Evolutionary conservation across 441 rosid species (phyloP), one percentile per base, ranked within the genome.

Genomic region (Erodium moschatum): DNA sequence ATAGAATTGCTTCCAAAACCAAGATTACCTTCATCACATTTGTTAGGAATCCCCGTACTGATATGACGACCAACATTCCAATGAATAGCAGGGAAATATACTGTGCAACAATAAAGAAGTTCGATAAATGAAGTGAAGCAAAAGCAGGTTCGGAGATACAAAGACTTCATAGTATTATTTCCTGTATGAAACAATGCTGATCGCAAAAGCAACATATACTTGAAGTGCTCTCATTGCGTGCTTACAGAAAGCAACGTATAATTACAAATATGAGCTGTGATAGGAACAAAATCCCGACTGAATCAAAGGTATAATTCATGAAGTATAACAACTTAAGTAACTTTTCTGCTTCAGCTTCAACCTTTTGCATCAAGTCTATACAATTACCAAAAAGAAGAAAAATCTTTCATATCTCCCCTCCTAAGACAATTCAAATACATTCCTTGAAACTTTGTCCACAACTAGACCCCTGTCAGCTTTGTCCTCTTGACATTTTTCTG

Each of bases 11-110:
- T 21, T 52, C 0, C 7, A 64, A 62, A 65, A 44, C 54, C 71
- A 67, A 70, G 54, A 50, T 81, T 83, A 90, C 96, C 99, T 95
- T 95, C 99, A 95, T 92, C 72, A 95, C 79, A 77, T 92, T 95
- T 75, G 97, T 84, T 74, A 95, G 81, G 84, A 95, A 95, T 62
- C 98, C 97, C 54, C 97, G 94, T 60, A 95, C 99, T 48, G 99
- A 95, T 74, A 95, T 86, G 70, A 91, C 90, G 38, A 95, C 85
- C 90, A 92, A 76, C 83, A 95, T 85, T 77, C 98, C 98, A 48
- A 95, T 95, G 82, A 95, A 95, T 54, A 95, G 62, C 80, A 92
- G 82, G 68, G 99, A 95, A 67, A 95, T 89, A 75, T 95, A 90
- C 98, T 95, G 97, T 74, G 79, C 29, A 70, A 70, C 31, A 44